phyloP scores from a whole-genome alignment of 441 rosid species.

The Jatropha podagrica region DNA sequence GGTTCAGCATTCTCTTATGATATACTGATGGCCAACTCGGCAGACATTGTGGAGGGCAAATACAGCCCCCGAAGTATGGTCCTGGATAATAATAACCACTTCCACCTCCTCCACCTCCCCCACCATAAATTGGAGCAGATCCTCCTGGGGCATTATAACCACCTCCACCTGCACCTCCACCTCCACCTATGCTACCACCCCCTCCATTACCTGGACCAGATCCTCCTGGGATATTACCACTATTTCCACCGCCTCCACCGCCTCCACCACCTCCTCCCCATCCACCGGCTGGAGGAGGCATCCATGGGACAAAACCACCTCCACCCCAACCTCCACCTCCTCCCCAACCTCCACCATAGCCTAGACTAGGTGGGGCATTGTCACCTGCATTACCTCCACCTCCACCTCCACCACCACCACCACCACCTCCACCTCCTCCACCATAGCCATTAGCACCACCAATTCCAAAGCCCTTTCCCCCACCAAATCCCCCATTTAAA shows the following conservation, averaged over 20 bases:
- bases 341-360: background rate
- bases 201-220: background rate
- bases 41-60: conserved; percentile 4
- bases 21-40: background rate
- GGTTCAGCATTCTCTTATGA: background rate
- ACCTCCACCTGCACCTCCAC: background rate
- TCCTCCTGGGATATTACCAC: background rate
- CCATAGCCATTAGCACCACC: background rate
- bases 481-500: background rate
- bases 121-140: too few species aligned
- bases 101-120: background rate
- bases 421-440: background rate
- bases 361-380: background rate
- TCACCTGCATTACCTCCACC: background rate
- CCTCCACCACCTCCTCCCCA: background rate
- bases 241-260: background rate
- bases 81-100: background rate
- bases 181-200: background rate
- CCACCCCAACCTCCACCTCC: background rate
- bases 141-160: too few species aligned
- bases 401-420: background rate
- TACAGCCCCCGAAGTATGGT: background rate
- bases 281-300: background rate
- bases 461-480: background rate
- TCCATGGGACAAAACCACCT: background rate